A percentile compares a stretch with the other conserved stretches of the same genome.
These are phyloP conservation scores for Meyerozyma carpophila DNA, from an alignment of 1,139 yeast species.

Conservation along the genomic window DNA sequence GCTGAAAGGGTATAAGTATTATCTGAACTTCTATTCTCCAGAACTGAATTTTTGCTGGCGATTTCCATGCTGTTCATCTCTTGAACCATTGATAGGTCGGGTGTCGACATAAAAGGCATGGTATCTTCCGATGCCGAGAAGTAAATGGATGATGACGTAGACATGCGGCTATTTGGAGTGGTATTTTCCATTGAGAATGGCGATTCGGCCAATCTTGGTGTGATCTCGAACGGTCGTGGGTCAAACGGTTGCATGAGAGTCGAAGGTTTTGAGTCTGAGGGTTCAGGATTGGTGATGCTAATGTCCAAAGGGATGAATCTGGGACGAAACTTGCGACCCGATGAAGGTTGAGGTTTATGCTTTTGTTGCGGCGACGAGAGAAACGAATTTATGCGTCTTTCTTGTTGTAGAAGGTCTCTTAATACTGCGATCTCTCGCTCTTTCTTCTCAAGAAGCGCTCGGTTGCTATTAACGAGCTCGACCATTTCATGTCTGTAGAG, in stretches of 20 bases:
- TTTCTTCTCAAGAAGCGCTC: slow-evolving; percentile 20
- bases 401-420: slow-evolving; percentile 19
- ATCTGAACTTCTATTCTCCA: not conserved
- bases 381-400: slow-evolving; percentile 9
- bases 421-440: slow-evolving; percentile 24
- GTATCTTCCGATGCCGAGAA: not conserved
- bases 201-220: not conserved
- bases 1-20: not conserved
- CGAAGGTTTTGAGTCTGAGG: not conserved
- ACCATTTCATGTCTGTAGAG: slow-evolving; percentile 21
- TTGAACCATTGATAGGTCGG: not conserved
- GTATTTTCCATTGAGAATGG: not conserved
- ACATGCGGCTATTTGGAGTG: not conserved
- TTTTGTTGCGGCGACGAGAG: slow-evolving; percentile 4
- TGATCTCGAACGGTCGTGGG: not conserved
- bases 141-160: not conserved
- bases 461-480: slow-evolving; percentile 21
- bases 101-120: not conserved
- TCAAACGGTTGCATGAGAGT: not conserved
- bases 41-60: not conserved
- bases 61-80: not conserved
- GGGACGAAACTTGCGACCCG: slow-evolving; percentile 3
- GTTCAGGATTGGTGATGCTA: slow-evolving; percentile 1
- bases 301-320: slow-evolving; percentile 8
- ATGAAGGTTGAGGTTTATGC: slow-evolving; percentile 2